Conservation (phyloP, 2,329 filamentous ascomycete species). For the Claviceps spartinae region DNA sequence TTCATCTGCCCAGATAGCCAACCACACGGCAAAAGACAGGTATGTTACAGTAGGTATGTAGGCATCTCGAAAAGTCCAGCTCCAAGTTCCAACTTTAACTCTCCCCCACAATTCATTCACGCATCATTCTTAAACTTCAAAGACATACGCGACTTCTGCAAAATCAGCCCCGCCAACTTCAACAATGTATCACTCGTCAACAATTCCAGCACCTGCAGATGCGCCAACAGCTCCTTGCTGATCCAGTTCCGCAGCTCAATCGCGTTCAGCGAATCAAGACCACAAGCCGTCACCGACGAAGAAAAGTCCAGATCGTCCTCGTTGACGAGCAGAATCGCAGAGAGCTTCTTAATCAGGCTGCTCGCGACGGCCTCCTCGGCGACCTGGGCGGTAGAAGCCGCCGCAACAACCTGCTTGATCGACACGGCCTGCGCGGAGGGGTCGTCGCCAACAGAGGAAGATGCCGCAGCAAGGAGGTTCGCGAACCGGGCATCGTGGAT, state of each 20-base stretch:
- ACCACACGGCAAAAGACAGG: no score
- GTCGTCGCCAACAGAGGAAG: neutral
- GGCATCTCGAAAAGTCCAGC: neutral
- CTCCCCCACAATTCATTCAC: neutral
- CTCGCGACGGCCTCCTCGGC: constrained; percentile 12
- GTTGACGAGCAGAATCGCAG: constrained; percentile 19
- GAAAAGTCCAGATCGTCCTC: constrained; percentile 7
- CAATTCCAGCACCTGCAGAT: constrained; percentile 41
- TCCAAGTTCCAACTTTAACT: neutral
- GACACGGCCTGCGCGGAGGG: constrained; percentile 8
- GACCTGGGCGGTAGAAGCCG: neutral
- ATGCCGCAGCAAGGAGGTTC: constrained; percentile 1
- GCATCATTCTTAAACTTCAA: constrained; percentile 6
- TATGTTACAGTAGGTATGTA: no score
- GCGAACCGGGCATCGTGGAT: constrained; percentile 6
- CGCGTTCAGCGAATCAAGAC: constrained; percentile 34
- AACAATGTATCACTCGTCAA: constrained; percentile 32
- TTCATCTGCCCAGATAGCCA: no score
- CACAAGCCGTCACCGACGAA: constrained; percentile 13
- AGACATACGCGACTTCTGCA: constrained; percentile 14
- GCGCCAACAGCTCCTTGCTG: constrained; percentile 25
- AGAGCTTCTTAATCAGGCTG: constrained; percentile 17
- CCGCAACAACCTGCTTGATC: constrained; percentile 5
- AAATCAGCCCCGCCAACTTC: constrained; percentile 12
- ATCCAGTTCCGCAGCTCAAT: constrained; percentile 39